Base-by-base conservation (phyloP, 441 rosid genomes). In the Euphorbia schlechtendalii region DNA sequence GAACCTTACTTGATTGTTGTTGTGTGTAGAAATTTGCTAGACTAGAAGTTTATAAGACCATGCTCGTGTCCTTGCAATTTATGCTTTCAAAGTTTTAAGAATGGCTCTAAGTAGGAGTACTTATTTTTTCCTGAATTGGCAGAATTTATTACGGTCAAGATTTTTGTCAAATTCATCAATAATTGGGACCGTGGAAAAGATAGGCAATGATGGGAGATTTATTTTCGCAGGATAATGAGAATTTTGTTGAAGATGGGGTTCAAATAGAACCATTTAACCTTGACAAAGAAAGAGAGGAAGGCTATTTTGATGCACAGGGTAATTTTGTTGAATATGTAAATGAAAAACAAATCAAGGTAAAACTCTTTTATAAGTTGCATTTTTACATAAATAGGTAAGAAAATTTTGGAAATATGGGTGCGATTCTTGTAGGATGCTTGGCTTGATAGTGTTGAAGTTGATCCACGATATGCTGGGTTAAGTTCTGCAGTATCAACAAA, bases 221-320 rank as follows among this genome's bases (percentile, higher is more conserved):
- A 61, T 73, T 74, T 76, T 77, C 72, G 73, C 86, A 94, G 99
- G 82, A 79, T 51, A 78, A 83, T 70, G 96, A 77, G 67, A 83
- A 76, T 70, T 89, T 88, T 53, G 78, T 81, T 25, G 96, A 88
- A 46, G 98, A 94, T 82, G 96, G 99, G 69, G 80, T 94, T 68
- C 90, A 86, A 43, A 80, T 94, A 15, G 99, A 94, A 70, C 96
- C 98, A 61, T 94, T 94, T 72, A 94, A 93, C 80, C 83, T 94
- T 68, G 80, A 85, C 58, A 80, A 81, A 74, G 99, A 94, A 83
- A 87, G 96, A 69, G 94, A 94, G 79, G 98, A 94, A 79, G 99
- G 99, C 20, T 94, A 87, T 75, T 91, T 94, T 80, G 99, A 94
- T 77, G 89, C 71, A 2, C 74, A 81, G 5, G 99, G 98, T 57